Evolutionary conservation across 2,329 filamentous ascomycete species (phyloP), one percentile per base, ranked within the genome.

Genomic region (Cryphonectria naterciae): DNA sequence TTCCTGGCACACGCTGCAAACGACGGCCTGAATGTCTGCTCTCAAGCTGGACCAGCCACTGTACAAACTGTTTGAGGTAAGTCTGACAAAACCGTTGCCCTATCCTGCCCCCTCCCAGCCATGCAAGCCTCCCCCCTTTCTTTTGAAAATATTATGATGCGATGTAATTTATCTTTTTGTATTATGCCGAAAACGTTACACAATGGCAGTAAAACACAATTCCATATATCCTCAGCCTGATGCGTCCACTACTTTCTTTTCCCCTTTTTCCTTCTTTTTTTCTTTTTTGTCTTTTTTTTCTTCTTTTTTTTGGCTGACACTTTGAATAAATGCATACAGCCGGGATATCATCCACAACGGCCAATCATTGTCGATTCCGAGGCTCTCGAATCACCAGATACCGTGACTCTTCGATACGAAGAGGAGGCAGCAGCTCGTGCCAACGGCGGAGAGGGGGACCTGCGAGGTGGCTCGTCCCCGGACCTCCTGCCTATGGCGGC

Each of bases 401-500:
- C 86, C 68, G 80, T 88, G 74, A 85, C 85, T 60, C 83, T 89
- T 69, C 82, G 83, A 74, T 86, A 88, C 83, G 87, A 88, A 81
- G 86, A 88, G 80, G 86, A 83, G 72, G 79, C 82, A 77, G 84
- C 85, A 60, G 83, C 82, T 74, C 83, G 83, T 81, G 84, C 81
- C 74, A 85, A 83, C 83, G 85, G 85, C 77, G 85, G 72, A 71
- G 72, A 68, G 68, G 72, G 85, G 80, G 84, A 83, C 81, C 83
- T 83, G 80, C 81, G 81, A 77, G 83, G 85, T 85, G 89, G 85
- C 82, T 89, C 84, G 83, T 85, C 86, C 79, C 85, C 80, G 80
- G 81, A 83, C 80, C 81, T 90, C 77, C 84, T 93, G 83, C 90
- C 92, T 82, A 95, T 95, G 92, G 92, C 93, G 81, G 91, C 91